phyloP scores from a whole-genome alignment of 2,329 filamentous ascomycete genomes.

The Penicillium sp. region DNA sequence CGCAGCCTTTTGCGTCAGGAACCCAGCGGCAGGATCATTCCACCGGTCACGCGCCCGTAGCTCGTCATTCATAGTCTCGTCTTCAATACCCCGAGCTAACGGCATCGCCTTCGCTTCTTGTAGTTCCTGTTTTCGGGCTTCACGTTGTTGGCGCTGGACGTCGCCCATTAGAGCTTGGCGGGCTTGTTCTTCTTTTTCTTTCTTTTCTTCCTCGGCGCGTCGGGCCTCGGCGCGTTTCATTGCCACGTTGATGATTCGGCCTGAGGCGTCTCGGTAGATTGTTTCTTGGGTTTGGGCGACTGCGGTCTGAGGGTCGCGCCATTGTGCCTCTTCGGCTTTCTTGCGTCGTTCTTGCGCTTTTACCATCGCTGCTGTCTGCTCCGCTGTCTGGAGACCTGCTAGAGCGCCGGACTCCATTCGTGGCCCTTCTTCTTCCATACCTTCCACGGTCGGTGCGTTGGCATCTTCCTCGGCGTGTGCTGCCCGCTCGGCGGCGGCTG shows the following conservation, averaged over 20 bases:
- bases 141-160: constrained; percentile 71
- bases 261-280: constrained; percentile 92
- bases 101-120: constrained; percentile 80
- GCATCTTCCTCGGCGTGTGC: constrained; percentile 50
- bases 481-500: constrained; percentile 66
- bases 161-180: constrained; percentile 76
- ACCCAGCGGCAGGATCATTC: constrained; percentile 90
- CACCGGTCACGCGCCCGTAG: constrained; percentile 74
- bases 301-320: constrained; percentile 38
- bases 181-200: constrained; percentile 61
- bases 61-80: constrained; percentile 80
- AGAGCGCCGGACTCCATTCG: constrained; percentile 85
- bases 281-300: constrained; percentile 66
- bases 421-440: constrained; percentile 36
- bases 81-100: constrained; percentile 77
- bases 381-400: constrained; percentile 82
- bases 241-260: constrained; percentile 86
- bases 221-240: constrained; percentile 86
- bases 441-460: constrained; percentile 46
- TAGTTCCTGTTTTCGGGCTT: constrained; percentile 64
- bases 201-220: constrained; percentile 72
- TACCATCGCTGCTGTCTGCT: constrained; percentile 69
- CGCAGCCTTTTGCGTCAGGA: constrained; percentile 59
- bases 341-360: constrained; percentile 61
- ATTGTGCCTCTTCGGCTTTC: constrained; percentile 45